These are phyloP conservation scores for Claviceps arundinis DNA, from an alignment of 2,329 filamentous ascomycete species.

Conservation along the genomic window DNA sequence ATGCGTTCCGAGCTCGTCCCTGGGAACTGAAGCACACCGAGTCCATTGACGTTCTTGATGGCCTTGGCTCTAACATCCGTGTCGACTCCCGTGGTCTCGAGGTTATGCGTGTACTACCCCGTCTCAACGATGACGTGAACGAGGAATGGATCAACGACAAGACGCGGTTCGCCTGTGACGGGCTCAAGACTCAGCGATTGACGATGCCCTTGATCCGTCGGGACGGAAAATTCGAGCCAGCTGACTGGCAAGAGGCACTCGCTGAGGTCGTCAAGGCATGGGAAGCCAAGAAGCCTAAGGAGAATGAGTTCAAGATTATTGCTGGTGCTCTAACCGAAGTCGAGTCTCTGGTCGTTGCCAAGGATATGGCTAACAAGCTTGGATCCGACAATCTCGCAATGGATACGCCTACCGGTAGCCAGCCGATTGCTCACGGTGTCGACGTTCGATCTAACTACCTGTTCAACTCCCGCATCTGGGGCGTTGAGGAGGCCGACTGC, in stretches of 20 bases:
- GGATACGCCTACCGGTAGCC: conserved; percentile 72
- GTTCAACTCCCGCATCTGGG: conserved; percentile 92
- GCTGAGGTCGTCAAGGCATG: conserved; percentile 74
- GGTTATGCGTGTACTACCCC: conserved; percentile 86
- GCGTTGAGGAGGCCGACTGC: conserved; percentile 84
- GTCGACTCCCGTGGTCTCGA: conserved; percentile 87
- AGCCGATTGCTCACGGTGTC: conserved; percentile 80
- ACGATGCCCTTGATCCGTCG: conserved; percentile 84
- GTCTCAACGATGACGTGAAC: conserved; percentile 94
- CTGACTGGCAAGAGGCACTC: conserved; percentile 90
- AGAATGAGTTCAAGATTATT: conserved; percentile 91
- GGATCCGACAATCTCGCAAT: conserved; percentile 92
- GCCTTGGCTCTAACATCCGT: conserved; percentile 84
- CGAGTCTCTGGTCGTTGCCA: conserved; percentile 89
- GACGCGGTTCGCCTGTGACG: conserved; percentile 89
- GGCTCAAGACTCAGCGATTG: conserved; percentile 87
- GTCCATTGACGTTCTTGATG: conserved; percentile 88
- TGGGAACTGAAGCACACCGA: conserved; percentile 97
- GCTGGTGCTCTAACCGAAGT: conserved; percentile 85
- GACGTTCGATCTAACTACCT: conserved; percentile 90
- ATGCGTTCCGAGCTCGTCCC: conserved; percentile 89
- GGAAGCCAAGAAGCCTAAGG: conserved; percentile 66
- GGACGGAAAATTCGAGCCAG: conserved; percentile 82
- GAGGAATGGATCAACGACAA: conserved; percentile 99
- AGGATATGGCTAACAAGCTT: conserved; percentile 92